These are phyloP conservation scores for Zygoascus ofunaensis DNA, from an alignment of 805 yeast genomes.

Conservation along the genomic window DNA sequence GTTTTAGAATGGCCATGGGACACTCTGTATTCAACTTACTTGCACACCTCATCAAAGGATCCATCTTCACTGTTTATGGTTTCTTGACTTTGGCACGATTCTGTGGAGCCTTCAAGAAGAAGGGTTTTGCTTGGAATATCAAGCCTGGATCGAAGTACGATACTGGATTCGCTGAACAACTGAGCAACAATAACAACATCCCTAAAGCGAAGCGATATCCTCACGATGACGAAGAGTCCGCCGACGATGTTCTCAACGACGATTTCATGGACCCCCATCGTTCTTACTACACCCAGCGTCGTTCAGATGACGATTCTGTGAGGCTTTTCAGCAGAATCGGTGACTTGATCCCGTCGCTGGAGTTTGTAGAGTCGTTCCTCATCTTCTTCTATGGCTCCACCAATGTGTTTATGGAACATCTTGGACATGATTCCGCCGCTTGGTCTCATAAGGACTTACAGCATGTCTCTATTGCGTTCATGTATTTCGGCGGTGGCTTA, in stretches of 20 bases:
- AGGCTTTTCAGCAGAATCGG: constrained; percentile 2
- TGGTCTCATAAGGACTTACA: constrained; percentile 90
- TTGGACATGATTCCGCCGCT: constrained; percentile 64
- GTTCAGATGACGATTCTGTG: not conserved
- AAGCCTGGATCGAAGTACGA: constrained; percentile 19
- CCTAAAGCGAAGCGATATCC: constrained; percentile 1
- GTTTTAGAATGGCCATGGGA: constrained; percentile 61
- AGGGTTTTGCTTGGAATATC: constrained; percentile 89
- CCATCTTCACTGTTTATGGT: constrained; percentile 73
- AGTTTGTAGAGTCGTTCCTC: constrained; percentile 67
- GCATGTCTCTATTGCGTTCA: constrained; percentile 83
- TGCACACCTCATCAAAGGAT: constrained; percentile 96
- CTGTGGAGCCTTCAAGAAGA: constrained; percentile 64
- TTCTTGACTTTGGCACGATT: constrained; percentile 74
- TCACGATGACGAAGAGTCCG: too few species aligned
- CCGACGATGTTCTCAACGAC: constrained; percentile 87
- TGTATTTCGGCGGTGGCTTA: constrained; percentile 84
- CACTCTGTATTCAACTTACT: constrained; percentile 63
- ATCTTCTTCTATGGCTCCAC: constrained; percentile 85
- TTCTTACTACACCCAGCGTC: not conserved
- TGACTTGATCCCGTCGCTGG: constrained; percentile 46
- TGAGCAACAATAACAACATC: not conserved
- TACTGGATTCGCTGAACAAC: not conserved
- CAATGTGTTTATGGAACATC: constrained; percentile 83
- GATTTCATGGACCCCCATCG: constrained; percentile 58